Percentiles rank a stretch among this genome's conserved stretches.
phyloP scores from a whole-genome alignment of 148 eudicot genomes.

The Rhododendron ovatum region DNA sequence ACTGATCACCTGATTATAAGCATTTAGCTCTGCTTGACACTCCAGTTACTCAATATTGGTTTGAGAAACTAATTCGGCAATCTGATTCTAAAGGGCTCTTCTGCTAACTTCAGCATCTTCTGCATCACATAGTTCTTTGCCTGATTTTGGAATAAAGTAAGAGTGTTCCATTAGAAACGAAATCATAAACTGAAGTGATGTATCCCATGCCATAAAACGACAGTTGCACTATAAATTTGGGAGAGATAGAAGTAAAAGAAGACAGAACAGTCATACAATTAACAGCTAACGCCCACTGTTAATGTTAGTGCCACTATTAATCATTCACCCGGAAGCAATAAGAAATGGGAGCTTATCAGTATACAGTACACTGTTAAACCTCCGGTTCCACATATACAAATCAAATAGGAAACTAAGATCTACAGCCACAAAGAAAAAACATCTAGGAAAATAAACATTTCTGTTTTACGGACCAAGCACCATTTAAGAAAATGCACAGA shows the following conservation, averaged over 20 bases:
- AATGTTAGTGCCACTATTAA: background rate
- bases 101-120: slow-evolving; percentile 31
- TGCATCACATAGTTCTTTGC: slow-evolving; percentile 7
- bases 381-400: background rate
- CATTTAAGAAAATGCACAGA: slow-evolving; percentile 7
- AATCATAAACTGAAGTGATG: background rate
- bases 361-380: background rate
- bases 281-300: background rate
- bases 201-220: background rate
- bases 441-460: background rate
- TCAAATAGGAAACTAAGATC: background rate
- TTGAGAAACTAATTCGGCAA: slow-evolving; percentile 43
- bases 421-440: background rate
- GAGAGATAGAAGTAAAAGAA: background rate
- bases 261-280: background rate
- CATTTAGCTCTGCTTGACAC: slow-evolving; percentile 38
- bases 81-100: slow-evolving; percentile 33
- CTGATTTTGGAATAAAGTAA: slow-evolving; percentile 17
- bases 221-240: background rate
- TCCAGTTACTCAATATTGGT: slow-evolving; percentile 40
- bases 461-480: background rate
- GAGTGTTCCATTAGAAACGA: background rate
- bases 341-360: background rate
- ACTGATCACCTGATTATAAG: slow-evolving; percentile 38
- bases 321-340: background rate